Evolutionary conservation across 495 filamentous ascomycete genomes (phyloP), one percentile per base, ranked within the genome.

Genomic region (Talaromyces liani): DNA sequence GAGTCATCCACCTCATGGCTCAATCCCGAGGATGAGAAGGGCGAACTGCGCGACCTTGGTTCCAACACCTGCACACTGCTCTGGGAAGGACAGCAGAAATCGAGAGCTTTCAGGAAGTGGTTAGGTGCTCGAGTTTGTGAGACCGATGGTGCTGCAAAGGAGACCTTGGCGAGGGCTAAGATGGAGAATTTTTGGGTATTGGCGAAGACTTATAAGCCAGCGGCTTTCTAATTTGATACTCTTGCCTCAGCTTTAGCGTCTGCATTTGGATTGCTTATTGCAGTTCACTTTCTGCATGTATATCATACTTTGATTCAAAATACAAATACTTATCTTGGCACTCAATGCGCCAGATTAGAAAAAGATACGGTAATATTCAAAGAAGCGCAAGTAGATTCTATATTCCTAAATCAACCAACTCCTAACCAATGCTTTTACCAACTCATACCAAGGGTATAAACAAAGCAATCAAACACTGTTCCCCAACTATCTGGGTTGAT

Each of bases 121-220:
- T 67, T 81, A 2, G 87, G 87, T 7, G 88, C 83, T 49, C 89
- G 89, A 73, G 82, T 91, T 6, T 95, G 91, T 71, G 95, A 96
- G 74, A 92, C 88, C 8, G 94, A 99, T 73, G 84, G 84, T 25
- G 86, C 92, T 68, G 94, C 94, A 7, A 89, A 89, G 75, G 91
- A 97, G 65, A 82, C 87, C 36, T 72, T 99, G 66, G 76, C 84
- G 3, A 84, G 89, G 66, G 82, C 84, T 6, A 97, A 96, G 78
- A 88, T 97, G 85, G 94, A 98, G 72, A 95, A 87, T 68, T 92
- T 98, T 69, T 99, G 94, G 94, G 88, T 87, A n/a, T 77, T 92
- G 71, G 94, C 92, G 3, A 98, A 96, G 84, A 88, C 81, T 64
- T 70, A 78, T 58, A 79, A 82, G 65, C 76, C 72, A 62, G 45